phyloP scores from a whole-genome alignment of 768 basidiomycete species.

The Pleurotus eryngii region DNA sequence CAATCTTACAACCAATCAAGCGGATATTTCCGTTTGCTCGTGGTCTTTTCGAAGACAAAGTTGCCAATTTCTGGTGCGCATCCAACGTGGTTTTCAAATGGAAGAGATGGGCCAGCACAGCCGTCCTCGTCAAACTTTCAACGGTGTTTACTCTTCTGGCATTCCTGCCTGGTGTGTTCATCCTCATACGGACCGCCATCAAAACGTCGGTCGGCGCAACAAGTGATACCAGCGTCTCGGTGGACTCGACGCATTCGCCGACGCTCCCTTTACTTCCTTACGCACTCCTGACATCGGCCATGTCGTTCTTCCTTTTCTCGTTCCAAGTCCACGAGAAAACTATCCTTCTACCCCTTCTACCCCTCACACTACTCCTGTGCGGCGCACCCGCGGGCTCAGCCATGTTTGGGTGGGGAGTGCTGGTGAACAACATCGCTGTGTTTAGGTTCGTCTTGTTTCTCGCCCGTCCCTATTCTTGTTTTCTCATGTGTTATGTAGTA shows the following conservation, averaged over 20 bases:
- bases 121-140: constrained; percentile 61
- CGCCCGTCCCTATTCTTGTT: neutral
- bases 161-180: constrained; percentile 60
- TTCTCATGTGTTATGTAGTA: constrained; percentile 42
- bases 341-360: constrained; percentile 81
- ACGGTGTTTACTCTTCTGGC: constrained; percentile 64
- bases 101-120: constrained; percentile 48
- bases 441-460: constrained; percentile 61
- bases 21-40: constrained; percentile 92
- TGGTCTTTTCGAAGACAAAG: constrained; percentile 93
- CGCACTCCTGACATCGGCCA: constrained; percentile 72
- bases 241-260: constrained; percentile 30
- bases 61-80: constrained; percentile 98
- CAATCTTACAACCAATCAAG: constrained; percentile 60
- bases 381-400: constrained; percentile 50
- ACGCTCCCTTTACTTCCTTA: constrained; percentile 74
- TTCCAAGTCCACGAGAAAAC: constrained; percentile 98
- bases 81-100: constrained; percentile 88
- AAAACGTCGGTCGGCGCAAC: constrained; percentile 14
- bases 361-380: constrained; percentile 74
- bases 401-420: constrained; percentile 64
- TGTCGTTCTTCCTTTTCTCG: constrained; percentile 95
- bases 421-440: constrained; percentile 80
- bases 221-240: no score
- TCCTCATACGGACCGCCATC: constrained; percentile 34